phyloP scores from a whole-genome alignment of 1,284 basidiomycete species.

The Tausonia pullulans region DNA sequence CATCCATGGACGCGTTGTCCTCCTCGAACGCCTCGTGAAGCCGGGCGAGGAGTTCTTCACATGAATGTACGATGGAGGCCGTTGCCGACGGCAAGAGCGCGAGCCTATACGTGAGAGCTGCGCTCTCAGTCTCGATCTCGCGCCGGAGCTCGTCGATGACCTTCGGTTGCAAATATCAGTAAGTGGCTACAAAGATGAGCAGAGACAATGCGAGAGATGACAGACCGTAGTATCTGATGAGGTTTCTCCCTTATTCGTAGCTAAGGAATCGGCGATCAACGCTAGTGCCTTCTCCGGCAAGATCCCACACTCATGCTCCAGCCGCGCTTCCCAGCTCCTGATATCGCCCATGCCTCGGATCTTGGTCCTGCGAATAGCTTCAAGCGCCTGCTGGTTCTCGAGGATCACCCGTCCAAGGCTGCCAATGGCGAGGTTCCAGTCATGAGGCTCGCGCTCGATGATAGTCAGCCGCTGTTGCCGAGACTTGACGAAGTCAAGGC shows the following conservation, averaged over 20 bases:
- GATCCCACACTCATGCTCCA: slow-evolving; percentile 15
- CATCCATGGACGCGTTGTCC: slow-evolving; percentile 3
- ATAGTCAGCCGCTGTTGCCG: slow-evolving; percentile 11
- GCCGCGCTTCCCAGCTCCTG: slow-evolving; percentile 1
- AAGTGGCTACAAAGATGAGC: background rate
- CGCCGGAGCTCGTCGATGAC: slow-evolving; percentile 10
- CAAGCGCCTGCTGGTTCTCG: slow-evolving; percentile 15
- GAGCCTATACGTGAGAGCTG: background rate
- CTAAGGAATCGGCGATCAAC: slow-evolving; percentile 10
- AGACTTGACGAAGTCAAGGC: slow-evolving; percentile 4
- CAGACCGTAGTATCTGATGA: background rate
- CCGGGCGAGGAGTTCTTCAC: slow-evolving; percentile 9
- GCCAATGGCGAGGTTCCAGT: slow-evolving; percentile 14
- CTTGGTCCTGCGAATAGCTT: background rate
- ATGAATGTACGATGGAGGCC: slow-evolving; percentile 12
- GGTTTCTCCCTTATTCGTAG: slow-evolving; percentile 1
- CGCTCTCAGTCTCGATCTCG: background rate
- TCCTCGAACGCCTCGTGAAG: slow-evolving; percentile 14
- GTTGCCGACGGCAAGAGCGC: slow-evolving; percentile 12
- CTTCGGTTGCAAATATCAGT: background rate
- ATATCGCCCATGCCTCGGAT: slow-evolving; percentile 7
- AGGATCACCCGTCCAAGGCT: slow-evolving; percentile 4
- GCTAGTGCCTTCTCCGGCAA: slow-evolving; percentile 9
- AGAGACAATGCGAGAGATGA: background rate
- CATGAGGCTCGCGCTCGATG: slow-evolving; percentile 13